phyloP scores from a whole-genome alignment of 2,329 filamentous ascomycete species.

The Elsinoe ampelina region DNA sequence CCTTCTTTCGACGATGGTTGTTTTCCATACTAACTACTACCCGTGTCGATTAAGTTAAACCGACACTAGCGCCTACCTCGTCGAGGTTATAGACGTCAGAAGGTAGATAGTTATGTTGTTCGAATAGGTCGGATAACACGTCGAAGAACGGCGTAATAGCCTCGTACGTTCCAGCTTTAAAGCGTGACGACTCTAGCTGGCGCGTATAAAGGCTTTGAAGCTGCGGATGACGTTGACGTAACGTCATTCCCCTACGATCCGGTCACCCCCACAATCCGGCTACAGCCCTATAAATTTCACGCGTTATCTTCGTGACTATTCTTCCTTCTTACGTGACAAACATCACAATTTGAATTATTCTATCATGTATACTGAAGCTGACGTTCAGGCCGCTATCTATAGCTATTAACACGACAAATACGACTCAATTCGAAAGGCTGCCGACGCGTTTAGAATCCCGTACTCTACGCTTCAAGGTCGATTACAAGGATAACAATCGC shows the following conservation, averaged over 20 bases:
- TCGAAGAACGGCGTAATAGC: background rate
- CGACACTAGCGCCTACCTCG: background rate
- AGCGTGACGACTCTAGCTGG: background rate
- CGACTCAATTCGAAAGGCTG: background rate
- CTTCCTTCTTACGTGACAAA: background rate
- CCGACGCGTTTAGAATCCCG: background rate
- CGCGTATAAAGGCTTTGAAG: background rate
- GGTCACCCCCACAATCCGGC: too few relatives aligned
- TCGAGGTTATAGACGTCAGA: background rate
- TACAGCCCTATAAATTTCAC: too few relatives aligned
- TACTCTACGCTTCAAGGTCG: background rate
- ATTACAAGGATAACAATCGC: too few relatives aligned
- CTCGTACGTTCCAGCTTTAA: too few relatives aligned
- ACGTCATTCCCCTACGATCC: too few relatives aligned
- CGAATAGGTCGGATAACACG: background rate
- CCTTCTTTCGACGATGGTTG: background rate
- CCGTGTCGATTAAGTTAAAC: background rate
- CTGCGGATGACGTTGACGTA: too few relatives aligned
- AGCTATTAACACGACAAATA: background rate
- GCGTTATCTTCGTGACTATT: background rate
- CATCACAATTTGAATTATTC: background rate
- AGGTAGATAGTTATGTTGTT: background rate
- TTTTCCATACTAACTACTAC: background rate
- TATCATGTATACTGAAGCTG: background rate
- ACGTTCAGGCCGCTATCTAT: background rate